Base-by-base conservation (phyloP, 2,329 filamentous ascomycete species). In the Truncatella angustata region DNA sequence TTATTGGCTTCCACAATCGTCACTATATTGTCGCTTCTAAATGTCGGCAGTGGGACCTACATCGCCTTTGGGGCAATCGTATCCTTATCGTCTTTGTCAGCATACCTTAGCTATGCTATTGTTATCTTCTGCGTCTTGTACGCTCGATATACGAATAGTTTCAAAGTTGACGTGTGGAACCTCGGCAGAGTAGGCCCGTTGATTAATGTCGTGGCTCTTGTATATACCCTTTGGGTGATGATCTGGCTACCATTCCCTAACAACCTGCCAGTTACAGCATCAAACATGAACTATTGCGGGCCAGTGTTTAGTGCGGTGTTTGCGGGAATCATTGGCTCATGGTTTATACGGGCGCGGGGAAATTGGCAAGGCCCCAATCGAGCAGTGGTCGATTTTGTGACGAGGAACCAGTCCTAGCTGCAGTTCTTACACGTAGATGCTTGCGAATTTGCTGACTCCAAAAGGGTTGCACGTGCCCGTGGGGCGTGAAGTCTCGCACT, bases 201-300 rank as follows among this genome's bases (percentile, higher is more conserved):
- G 7, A 30, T 51, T 20, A 51, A 51, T 14, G 12, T 44, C 12
- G 18, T 51, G 4, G 39, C 39, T 9, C 49, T 51, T 10, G 18
- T 51, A 2, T 44, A 51, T 28, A 44, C 49, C 9, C 14, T 51
- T 9, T 51, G 40, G 37, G 30, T 44, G 18, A 51, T 51, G 49
- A 36, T 45, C 6, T 51, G 37, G 28, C 18, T 51, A 36, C 49
- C 49, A 6, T 51, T 51, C 21, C 49, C 49, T 4, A 44, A 42
- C 14, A 39, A 51, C 16, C 18, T 51, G 37, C 49, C 49, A 5
- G 49, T 51, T 9, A 51, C 49, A 10, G 37, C 49, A 11, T 26
- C 39, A 9, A 51, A 42, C 18, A 51, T 51, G 37, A 51, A 51
- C 18, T 43, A 51, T 28, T 43, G 36, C 20, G 49, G 49, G 18